Conservation (phyloP, 2,329 filamentous ascomycete genomes). For the Claviceps digitariae region DNA sequence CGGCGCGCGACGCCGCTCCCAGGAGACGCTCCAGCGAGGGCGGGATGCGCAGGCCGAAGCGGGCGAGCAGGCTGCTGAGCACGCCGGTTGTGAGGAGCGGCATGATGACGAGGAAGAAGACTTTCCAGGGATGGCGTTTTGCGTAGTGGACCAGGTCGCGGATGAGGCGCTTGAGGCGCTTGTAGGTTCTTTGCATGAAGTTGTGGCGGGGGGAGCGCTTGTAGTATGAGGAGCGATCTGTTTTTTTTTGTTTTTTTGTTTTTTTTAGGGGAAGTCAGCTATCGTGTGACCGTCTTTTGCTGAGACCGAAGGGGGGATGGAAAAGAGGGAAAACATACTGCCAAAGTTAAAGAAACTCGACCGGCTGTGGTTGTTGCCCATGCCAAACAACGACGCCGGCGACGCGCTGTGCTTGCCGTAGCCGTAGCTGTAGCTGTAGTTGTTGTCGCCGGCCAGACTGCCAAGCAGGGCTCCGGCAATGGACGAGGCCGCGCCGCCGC, state of each 20-base stretch:
- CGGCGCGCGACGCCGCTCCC: slow-evolving; percentile 36
- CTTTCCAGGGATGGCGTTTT: slow-evolving; percentile 71
- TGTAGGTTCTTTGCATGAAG: slow-evolving; percentile 61
- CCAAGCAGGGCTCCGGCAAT: slow-evolving; percentile 20
- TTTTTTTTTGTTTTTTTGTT: too few species aligned
- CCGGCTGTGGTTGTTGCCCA: slow-evolving; percentile 27
- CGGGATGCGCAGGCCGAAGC: slow-evolving; percentile 69
- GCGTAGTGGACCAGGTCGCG: slow-evolving; percentile 73
- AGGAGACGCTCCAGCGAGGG: slow-evolving; percentile 45
- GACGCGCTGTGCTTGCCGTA: slow-evolving; percentile 27
- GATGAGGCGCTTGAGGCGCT: slow-evolving; percentile 64
- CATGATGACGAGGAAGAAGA: slow-evolving; percentile 76
- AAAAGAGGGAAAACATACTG: background rate
- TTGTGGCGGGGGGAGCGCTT: slow-evolving; percentile 69
- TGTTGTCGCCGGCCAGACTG: slow-evolving; percentile 12
- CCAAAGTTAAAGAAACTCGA: slow-evolving; percentile 33
- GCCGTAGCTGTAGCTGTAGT: background rate
- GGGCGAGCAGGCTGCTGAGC: slow-evolving; percentile 60
- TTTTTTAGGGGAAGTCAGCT: too few species aligned
- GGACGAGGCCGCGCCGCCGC: slow-evolving; percentile 8
- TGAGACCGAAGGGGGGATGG: background rate
- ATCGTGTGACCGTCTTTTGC: too few species aligned
- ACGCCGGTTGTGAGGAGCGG: slow-evolving; percentile 77
- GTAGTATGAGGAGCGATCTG: slow-evolving; percentile 51
- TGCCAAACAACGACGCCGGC: slow-evolving; percentile 32